phyloP scores from a whole-genome alignment of 768 basidiomycete species.

The Butyriboletus loyo region DNA sequence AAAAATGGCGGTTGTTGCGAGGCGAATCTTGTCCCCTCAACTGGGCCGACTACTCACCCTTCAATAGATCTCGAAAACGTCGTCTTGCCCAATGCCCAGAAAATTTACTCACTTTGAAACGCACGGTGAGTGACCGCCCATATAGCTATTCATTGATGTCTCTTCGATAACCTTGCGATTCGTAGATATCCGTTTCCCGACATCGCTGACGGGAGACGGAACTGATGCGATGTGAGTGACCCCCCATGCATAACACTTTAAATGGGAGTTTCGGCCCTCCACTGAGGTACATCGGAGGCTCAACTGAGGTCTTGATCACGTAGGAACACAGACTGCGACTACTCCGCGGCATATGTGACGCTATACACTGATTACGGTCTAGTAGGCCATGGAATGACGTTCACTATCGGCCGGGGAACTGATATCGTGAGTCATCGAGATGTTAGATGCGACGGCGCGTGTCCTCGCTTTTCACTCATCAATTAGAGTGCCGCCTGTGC shows the following conservation, averaged over 20 bases:
- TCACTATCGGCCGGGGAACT: constrained; percentile 90
- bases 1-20: not conserved
- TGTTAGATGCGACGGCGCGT: not conserved
- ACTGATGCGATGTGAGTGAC: constrained; percentile 79
- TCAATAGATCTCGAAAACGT: not conserved
- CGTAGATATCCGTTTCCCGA: constrained; percentile 85
- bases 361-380: constrained; percentile 63
- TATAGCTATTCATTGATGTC: not conserved
- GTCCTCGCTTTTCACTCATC: not conserved
- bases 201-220: constrained; percentile 86
- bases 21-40: not conserved
- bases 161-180: not conserved
- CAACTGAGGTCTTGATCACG: not conserved
- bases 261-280: not conserved
- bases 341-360: constrained; percentile 85
- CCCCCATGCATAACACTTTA: too few species aligned
- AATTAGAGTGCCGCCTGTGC: not conserved
- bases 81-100: constrained; percentile 2
- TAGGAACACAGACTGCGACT: constrained; percentile 93
- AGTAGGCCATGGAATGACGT: constrained; percentile 85
- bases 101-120: constrained; percentile 54
- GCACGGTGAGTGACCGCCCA: constrained; percentile 43
- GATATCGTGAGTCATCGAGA: constrained; percentile 60
- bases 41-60: constrained; percentile 1
- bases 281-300: not conserved